Percentiles rank a stretch among this genome's conserved stretches.
Evolutionary conservation across 768 basidiomycete species (phyloP).

Genomic region (Megacollybia marginata): DNA sequence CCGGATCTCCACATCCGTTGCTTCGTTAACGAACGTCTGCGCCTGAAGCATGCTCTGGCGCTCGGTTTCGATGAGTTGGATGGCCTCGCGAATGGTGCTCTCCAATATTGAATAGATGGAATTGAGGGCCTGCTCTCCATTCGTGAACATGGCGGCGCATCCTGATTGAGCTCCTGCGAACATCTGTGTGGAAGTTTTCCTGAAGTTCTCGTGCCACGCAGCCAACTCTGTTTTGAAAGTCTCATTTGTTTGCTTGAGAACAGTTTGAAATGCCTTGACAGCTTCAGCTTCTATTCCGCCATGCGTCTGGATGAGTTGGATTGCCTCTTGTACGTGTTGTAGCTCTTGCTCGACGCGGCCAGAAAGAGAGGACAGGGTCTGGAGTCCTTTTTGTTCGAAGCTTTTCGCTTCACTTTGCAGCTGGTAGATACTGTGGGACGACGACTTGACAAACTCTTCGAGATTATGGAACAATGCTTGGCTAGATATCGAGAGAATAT

Average conservation of each 20-base stretch:
- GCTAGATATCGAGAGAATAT: constrained; percentile 46
- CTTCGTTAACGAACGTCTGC: constrained; percentile 37
- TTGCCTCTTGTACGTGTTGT: constrained; percentile 40
- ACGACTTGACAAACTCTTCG: constrained; percentile 51
- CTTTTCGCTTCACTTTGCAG: constrained; percentile 51
- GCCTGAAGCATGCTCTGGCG: constrained; percentile 42
- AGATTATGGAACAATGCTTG: constrained; percentile 50
- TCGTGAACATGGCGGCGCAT: constrained; percentile 35
- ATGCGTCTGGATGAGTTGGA: constrained; percentile 48
- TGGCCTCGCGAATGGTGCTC: constrained; percentile 47
- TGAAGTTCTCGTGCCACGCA: constrained; percentile 50
- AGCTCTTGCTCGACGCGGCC: constrained; percentile 53
- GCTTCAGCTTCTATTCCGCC: constrained; percentile 50
- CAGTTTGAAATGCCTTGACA: constrained; percentile 35
- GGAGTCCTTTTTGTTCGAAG: constrained; percentile 49
- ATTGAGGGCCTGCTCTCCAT: constrained; percentile 53
- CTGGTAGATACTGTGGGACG: constrained; percentile 43
- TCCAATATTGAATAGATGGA: constrained; percentile 56
- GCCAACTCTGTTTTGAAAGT: constrained; percentile 43
- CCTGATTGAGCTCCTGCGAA: constrained; percentile 39
- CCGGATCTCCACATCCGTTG: constrained; percentile 44
- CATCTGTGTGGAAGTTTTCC: constrained; percentile 36
- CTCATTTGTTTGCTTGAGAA: constrained; percentile 46
- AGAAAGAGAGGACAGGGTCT: constrained; percentile 42
- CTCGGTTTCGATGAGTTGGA: constrained; percentile 50